Percentiles rank a stretch among this genome's conserved stretches.
Evolutionary conservation across 305 asterid species (phyloP).

Genomic region (Fraxinus velutina): DNA sequence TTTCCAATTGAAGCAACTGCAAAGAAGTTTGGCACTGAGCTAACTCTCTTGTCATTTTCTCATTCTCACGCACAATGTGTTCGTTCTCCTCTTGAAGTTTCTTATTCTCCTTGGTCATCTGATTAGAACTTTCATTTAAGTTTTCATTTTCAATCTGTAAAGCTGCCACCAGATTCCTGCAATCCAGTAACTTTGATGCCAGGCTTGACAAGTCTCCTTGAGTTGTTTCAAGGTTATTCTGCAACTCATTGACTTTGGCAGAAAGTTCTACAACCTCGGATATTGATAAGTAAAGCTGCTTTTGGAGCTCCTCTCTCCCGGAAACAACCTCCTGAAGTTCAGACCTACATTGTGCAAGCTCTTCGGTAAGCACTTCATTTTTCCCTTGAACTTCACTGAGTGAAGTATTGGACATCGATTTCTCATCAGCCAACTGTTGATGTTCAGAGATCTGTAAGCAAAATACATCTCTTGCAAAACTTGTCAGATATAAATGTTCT

Average conservation of each 20-base stretch:
- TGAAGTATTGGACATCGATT: conserved; percentile 44
- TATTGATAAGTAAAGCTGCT: conserved; percentile 57
- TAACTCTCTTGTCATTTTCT: conserved; percentile 49
- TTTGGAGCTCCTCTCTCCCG: conserved; percentile 52
- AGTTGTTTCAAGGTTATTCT: conserved; percentile 53
- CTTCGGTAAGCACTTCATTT: conserved; percentile 53
- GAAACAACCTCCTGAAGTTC: conserved; percentile 51
- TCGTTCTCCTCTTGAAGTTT: conserved; percentile 50
- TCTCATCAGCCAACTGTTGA: conserved; percentile 47
- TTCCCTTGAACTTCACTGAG: conserved; percentile 46
- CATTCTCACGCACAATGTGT: conserved; percentile 46
- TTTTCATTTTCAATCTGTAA: conserved; percentile 62
- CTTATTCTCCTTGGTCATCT: conserved; percentile 54
- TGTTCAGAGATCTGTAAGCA: conserved; percentile 63
- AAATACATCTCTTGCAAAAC: conserved; percentile 60
- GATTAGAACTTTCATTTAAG: conserved; percentile 37
- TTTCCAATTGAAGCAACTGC: conserved; percentile 45
- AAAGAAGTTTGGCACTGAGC: conserved; percentile 45
- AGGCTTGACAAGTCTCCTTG: conserved; percentile 60
- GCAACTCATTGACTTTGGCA: conserved; percentile 58
- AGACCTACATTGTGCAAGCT: conserved; percentile 50
- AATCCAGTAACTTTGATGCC: conserved; percentile 57
- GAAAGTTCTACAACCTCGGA: conserved; percentile 50
- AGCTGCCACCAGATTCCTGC: conserved; percentile 48
- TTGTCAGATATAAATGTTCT: conserved; percentile 70